Evolutionary conservation across 1,284 basidiomycete genomes (phyloP).

Genomic region (Melampsora americana): DNA sequence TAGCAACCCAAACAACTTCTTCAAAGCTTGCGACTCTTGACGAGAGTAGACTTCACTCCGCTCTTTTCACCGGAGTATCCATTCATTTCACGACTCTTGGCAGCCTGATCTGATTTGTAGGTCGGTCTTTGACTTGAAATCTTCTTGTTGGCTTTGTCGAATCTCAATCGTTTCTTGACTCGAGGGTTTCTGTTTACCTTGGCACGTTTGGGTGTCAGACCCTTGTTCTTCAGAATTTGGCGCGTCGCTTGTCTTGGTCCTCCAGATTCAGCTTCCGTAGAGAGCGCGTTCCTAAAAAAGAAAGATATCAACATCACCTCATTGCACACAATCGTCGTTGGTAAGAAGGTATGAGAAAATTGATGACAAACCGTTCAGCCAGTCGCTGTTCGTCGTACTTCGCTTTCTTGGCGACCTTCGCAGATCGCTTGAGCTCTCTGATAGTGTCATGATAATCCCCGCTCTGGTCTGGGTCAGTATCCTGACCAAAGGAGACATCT

Average conservation of each 20-base stretch:
- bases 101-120: conserved; percentile 67
- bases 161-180: conserved; percentile 88
- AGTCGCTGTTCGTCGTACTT: conserved; percentile 69
- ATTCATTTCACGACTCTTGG: conserved; percentile 60
- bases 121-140: conserved; percentile 79
- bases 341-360: not conserved
- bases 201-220: conserved; percentile 76
- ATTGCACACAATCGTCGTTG: not conserved
- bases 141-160: conserved; percentile 89
- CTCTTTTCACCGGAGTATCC: conserved; percentile 60
- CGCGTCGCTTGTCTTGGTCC: conserved; percentile 82
- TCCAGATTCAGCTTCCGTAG: conserved; percentile 47
- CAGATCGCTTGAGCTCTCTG: conserved; percentile 67
- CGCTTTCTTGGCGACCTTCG: conserved; percentile 72
- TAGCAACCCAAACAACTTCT: conserved; percentile 1
- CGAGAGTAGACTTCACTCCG: conserved; percentile 74
- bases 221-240: conserved; percentile 85
- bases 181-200: conserved; percentile 87
- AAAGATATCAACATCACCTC: not conserved
- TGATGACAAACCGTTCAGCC: conserved; percentile 62
- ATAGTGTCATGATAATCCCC: conserved; percentile 81
- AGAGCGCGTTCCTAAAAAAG: conserved; percentile 37
- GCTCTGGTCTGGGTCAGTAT: conserved; percentile 53
- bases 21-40: conserved; percentile 73
- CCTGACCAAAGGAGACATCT: conserved; percentile 49